Percentiles rank a stretch among this genome's conserved stretches.
phyloP scores from a whole-genome alignment of 2,329 filamentous ascomycete genomes.

The Rutstroemia sp. region DNA sequence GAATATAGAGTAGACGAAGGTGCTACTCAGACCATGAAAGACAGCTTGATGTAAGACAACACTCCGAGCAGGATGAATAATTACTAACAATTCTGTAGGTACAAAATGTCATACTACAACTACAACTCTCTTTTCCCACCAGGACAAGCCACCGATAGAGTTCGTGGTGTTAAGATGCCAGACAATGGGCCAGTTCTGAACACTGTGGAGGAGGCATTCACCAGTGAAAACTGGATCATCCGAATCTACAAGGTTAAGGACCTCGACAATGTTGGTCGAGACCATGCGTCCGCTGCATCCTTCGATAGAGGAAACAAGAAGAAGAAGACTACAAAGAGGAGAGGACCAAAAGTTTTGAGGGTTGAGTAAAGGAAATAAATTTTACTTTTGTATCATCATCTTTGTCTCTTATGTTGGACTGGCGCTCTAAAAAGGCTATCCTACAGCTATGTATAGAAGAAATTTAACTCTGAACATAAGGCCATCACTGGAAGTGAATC shows the following conservation, averaged over 20 bases:
- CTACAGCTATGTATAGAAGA: constrained; percentile 17
- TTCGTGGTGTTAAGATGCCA: constrained; percentile 75
- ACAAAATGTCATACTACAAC: constrained; percentile 99
- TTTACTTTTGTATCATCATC: constrained; percentile 27
- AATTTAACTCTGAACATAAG: constrained; percentile 24
- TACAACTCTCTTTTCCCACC: constrained; percentile 85
- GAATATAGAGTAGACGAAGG: constrained; percentile 93
- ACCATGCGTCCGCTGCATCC: constrained; percentile 62
- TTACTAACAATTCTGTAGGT: constrained; percentile 50
- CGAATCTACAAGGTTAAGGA: constrained; percentile 99
- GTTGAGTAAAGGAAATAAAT: constrained; percentile 49
- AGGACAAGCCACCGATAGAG: constrained; percentile 84
- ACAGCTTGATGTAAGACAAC: constrained; percentile 85
- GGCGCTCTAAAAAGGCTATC: constrained; percentile 13
- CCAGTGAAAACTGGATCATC: constrained; percentile 99
- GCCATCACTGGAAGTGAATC: neutral
- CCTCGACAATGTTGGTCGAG: constrained; percentile 88
- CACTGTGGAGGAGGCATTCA: constrained; percentile 93
- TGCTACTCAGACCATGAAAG: constrained; percentile 95
- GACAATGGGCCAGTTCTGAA: constrained; percentile 77
- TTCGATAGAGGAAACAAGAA: constrained; percentile 79
- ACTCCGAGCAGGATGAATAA: neutral
- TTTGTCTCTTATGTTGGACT: constrained; percentile 12
- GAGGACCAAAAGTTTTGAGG: constrained; percentile 62
- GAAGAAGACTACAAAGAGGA: constrained; percentile 68